Percentiles rank a stretch among this genome's conserved stretches.
Conservation (phyloP, 495 filamentous ascomycete species). For the Trichoderma virens region DNA sequence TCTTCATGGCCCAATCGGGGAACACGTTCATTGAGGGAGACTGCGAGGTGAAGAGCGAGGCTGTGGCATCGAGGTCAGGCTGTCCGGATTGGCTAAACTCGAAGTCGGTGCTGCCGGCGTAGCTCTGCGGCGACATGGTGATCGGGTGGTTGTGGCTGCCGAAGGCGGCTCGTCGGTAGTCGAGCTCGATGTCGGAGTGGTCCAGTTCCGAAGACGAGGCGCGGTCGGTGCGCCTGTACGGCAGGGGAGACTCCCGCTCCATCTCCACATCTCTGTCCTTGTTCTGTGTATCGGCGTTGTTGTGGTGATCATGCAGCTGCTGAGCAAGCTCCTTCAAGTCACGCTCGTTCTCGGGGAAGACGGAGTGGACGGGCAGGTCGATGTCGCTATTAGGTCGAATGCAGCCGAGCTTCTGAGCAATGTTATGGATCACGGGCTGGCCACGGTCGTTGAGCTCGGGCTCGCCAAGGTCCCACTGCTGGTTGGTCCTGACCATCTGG, state of each 20-base stretch:
- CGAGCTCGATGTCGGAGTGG: constrained; percentile 41
- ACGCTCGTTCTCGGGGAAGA: constrained; percentile 47
- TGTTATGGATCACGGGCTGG: constrained; percentile 49
- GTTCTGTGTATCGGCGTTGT: constrained; percentile 20
- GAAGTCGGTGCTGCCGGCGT: constrained; percentile 33
- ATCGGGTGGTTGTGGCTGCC: constrained; percentile 24
- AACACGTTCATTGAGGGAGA: neutral
- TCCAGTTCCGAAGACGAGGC: constrained; percentile 46
- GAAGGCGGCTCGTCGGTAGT: constrained; percentile 38
- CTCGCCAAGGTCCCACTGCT: constrained; percentile 47
- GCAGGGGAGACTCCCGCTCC: constrained; percentile 14
- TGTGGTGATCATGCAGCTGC: constrained; percentile 35
- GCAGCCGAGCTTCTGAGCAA: constrained; percentile 49
- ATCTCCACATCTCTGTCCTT: constrained; percentile 23
- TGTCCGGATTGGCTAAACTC: constrained; percentile 22
- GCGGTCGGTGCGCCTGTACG: constrained; percentile 32
- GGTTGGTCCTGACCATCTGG: constrained; percentile 46
- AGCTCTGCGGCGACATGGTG: constrained; percentile 40
- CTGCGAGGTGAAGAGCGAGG: neutral
- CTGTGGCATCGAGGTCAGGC: neutral
- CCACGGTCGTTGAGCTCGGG: constrained; percentile 49
- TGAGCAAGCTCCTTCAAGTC: constrained; percentile 43
- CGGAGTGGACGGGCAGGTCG: constrained; percentile 43
- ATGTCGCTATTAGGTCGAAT: constrained; percentile 46
- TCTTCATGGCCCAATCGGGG: constrained; percentile 15